These are phyloP conservation scores for Chaetothyriales sp. DNA, from an alignment of 2,329 filamentous ascomycete species.

Conservation along the genomic window DNA sequence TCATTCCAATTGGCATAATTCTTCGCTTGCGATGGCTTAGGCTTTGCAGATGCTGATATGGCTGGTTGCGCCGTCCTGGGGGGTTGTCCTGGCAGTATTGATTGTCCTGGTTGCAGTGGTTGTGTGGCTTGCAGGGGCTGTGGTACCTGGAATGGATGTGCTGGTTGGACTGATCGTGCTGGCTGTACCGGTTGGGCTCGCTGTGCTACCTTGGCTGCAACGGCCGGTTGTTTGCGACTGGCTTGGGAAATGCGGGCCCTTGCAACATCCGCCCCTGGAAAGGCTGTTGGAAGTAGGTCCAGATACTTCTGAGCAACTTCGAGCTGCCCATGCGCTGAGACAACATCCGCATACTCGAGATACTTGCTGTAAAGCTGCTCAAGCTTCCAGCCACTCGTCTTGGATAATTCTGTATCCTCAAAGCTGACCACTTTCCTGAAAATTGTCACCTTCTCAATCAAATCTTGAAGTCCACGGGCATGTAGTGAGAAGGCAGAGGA, in stretches of 20 bases:
- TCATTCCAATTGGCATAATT: conserved; percentile 86
- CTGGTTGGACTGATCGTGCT: conserved; percentile 23
- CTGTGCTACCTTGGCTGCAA: conserved; percentile 24
- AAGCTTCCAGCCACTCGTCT: conserved; percentile 75
- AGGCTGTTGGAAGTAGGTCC: conserved; percentile 65
- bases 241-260: conserved; percentile 73
- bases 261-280: conserved; percentile 74
- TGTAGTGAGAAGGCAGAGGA: conserved; percentile 87
- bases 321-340: conserved; percentile 77
- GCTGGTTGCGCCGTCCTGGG: not conserved
- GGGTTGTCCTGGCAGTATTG: too few species aligned
- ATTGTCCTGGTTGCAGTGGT: too few species aligned
- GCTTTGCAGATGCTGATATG: not conserved
- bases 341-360: conserved; percentile 88
- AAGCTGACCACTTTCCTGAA: conserved; percentile 93
- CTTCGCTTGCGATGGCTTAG: conserved; percentile 41
- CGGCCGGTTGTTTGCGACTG: conserved; percentile 42
- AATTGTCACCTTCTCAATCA: conserved; percentile 96
- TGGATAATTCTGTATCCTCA: conserved; percentile 55
- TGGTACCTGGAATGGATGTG: too few species aligned
- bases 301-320: conserved; percentile 81
- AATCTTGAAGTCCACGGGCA: conserved; percentile 70
- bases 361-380: conserved; percentile 83
- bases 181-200: conserved; percentile 31
- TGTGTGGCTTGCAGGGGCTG: too few species aligned